Evolutionary conservation across 169 alveolate genomes (phyloP), one percentile per base, ranked within the genome.

Genomic region (Eimeria acervulina): DNA sequence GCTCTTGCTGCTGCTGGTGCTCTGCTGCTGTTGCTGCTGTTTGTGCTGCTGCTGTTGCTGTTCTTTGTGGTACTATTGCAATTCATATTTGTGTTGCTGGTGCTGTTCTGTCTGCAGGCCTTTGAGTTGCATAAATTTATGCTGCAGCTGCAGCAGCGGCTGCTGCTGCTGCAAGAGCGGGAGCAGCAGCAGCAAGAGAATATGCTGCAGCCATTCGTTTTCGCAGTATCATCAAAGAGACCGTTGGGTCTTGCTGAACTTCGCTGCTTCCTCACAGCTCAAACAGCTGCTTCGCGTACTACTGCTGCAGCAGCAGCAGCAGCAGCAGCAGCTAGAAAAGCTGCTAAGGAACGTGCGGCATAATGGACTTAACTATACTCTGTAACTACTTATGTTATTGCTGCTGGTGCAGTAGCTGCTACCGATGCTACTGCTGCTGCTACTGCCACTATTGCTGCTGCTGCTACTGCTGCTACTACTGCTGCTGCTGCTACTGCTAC

Each of bases 91-190:
- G 15, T 72, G 83, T 19, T n/a, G 51, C 83, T 72, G 40, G 28
- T 33, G 83, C 83, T 72, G 55, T 12, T 78, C 38, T 78, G 89
- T n/a, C 61, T 28, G 42, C 61, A 83, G 91, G 33, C 91, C 0
- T 52, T 52, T 33, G 91, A 83, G 76, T 51, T 83, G 40, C 91
- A 83, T 63, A 19, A 8, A 4, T 83, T 83, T 38, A 52, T 52
- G 91, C 76, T 83, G 74, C 91, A 63, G 47, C 90, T 80, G 90
- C 90, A 80, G 90, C 90, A 80, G 33, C 42, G 21, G 66, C 68
- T 80, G 59, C 61, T 76, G 87, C 89, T 7, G 91, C 91, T 8
- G 91, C 76, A 52, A 52, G 52, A 47, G 76, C 52, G 21, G 76
- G 76, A 28, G 76, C 91, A 55, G 42, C 66, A 85, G 81, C 63